These are phyloP conservation scores for Hypoxylon sp. DNA, from an alignment of 2,329 filamentous ascomycete genomes.

Conservation along the genomic window DNA sequence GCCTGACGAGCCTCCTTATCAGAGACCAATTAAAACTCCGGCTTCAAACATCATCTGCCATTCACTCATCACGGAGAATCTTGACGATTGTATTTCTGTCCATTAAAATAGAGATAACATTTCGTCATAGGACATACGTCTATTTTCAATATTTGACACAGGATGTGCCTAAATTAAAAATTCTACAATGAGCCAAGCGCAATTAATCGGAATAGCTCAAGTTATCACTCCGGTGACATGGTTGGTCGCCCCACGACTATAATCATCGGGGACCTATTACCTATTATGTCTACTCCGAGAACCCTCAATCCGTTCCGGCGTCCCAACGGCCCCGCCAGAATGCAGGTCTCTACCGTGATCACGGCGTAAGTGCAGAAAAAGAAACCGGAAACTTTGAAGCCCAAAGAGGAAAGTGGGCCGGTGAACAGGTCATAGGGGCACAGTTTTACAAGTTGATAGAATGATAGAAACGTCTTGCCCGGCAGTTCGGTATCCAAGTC, in stretches of 20 bases:
- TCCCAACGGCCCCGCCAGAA: background rate
- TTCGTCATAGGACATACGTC: background rate
- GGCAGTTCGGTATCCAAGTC: background rate
- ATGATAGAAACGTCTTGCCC: background rate
- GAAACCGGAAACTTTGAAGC: background rate
- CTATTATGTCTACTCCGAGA: background rate
- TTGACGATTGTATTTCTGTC: background rate
- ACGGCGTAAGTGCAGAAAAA: background rate
- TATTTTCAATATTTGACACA: background rate
- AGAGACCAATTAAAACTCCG: slow-evolving; percentile 22
- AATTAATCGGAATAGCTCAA: background rate
- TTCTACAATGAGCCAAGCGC: background rate
- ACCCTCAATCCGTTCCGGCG: background rate
- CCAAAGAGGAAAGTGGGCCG: background rate
- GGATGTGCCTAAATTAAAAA: background rate
- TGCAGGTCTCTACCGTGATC: background rate
- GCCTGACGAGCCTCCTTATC: slow-evolving; percentile 39
- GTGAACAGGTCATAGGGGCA: background rate
- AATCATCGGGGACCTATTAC: background rate
- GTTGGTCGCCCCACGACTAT: background rate
- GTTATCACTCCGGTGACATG: background rate
- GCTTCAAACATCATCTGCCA: slow-evolving; percentile 20
- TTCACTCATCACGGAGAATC: background rate
- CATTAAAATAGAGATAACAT: background rate
- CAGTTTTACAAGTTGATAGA: background rate